phyloP scores from a whole-genome alignment of 2,329 filamentous ascomycete genomes.

The Scedosporium boydii region DNA sequence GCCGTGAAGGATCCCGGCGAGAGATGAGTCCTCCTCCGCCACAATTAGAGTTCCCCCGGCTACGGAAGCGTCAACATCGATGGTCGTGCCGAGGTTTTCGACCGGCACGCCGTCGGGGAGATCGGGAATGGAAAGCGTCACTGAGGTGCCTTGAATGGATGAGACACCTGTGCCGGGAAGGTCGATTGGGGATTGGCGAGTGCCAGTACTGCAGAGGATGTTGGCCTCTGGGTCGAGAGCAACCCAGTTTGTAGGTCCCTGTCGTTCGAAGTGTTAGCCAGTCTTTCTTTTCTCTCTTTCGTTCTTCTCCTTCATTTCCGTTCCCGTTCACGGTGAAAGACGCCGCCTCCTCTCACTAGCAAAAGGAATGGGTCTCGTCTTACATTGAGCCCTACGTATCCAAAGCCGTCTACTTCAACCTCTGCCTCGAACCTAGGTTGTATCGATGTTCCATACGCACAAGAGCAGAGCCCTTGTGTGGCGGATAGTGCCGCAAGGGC shows the following conservation, averaged over 20 bases:
- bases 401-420: neutral
- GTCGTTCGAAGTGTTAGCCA: neutral
- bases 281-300: too few species aligned
- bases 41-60: conserved; percentile 34
- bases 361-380: neutral
- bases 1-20: neutral
- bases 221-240: conserved; percentile 30
- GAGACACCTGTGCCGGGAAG: conserved; percentile 20
- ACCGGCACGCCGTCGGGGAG: conserved; percentile 28
- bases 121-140: conserved; percentile 24
- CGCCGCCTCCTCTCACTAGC: neutral
- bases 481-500: neutral
- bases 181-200: conserved; percentile 48
- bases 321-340: too few species aligned
- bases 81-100: conserved; percentile 42
- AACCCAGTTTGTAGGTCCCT: conserved; percentile 45
- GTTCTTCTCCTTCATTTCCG: too few species aligned
- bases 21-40: conserved; percentile 17
- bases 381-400: neutral
- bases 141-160: conserved; percentile 15
- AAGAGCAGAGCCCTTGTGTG: neutral
- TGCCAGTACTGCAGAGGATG: conserved; percentile 35
- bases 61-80: conserved; percentile 27
- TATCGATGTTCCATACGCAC: neutral
- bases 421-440: neutral